Evolutionary conservation across 169 alveolate species (phyloP).

Genomic region (Eimeria tenella): DNA sequence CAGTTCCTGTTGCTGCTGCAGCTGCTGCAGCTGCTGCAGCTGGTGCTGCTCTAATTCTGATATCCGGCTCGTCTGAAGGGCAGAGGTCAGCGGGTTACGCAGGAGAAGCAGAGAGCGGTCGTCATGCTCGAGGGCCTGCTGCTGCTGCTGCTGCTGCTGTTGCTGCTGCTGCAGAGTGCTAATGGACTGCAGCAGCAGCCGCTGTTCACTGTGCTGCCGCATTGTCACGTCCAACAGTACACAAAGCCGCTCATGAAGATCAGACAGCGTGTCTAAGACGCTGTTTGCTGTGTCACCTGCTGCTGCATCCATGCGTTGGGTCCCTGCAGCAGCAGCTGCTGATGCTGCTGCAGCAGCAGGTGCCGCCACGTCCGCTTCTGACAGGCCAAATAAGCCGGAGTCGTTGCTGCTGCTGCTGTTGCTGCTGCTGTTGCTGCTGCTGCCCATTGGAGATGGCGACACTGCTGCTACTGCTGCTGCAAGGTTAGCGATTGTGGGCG

Average conservation of each 20-base stretch:
- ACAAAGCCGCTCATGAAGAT: constrained; percentile 20
- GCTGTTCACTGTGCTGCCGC: constrained; percentile 66
- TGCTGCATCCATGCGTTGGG: neutral
- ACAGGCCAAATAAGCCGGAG: neutral
- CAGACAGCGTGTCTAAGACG: constrained; percentile 23
- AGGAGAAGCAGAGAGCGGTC: neutral
- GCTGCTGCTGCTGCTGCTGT: constrained; percentile 29
- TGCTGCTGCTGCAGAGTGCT: constrained; percentile 32
- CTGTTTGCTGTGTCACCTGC: constrained; percentile 2
- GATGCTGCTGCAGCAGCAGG: neutral
- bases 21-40: constrained; percentile 22
- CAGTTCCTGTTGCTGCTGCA: neutral
- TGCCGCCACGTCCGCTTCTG: neutral
- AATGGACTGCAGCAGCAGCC: constrained; percentile 46
- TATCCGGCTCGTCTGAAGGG: neutral
- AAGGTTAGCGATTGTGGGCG: neutral
- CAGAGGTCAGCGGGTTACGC: neutral
- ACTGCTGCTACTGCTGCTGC: constrained; percentile 8
- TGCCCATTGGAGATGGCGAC: neutral
- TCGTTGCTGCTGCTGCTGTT: constrained; percentile 2
- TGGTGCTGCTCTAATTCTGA: neutral
- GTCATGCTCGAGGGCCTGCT: neutral
- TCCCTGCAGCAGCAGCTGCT: constrained; percentile 4
- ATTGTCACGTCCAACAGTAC: constrained; percentile 23
- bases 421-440: constrained; percentile 4